These are phyloP conservation scores for Pythium dissimile DNA, from an alignment of 352 stramenopile species.

Conservation along the genomic window DNA sequence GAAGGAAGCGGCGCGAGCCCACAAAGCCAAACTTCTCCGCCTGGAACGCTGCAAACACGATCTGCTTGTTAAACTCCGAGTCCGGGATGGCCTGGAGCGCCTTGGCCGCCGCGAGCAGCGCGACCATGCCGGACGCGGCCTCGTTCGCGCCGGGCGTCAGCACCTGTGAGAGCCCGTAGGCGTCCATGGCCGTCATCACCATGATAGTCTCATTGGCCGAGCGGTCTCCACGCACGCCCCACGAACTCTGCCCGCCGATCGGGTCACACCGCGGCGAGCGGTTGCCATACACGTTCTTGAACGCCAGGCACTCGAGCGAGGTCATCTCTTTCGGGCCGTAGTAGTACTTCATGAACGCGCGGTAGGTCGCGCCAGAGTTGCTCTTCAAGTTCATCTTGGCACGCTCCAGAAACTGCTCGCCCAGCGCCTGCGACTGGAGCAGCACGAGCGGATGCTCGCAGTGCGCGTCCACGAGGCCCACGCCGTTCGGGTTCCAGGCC, in stretches of 20 bases:
- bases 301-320: constrained; percentile 65
- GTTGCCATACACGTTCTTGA: constrained; percentile 72
- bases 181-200: constrained; percentile 80
- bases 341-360: constrained; percentile 82
- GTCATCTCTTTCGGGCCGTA: constrained; percentile 74
- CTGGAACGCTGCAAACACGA: constrained; percentile 83
- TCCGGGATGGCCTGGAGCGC: constrained; percentile 66
- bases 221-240: constrained; percentile 54
- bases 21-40: constrained; percentile 82
- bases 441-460: constrained; percentile 70
- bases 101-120: constrained; percentile 66
- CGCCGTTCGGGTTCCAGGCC: constrained; percentile 63
- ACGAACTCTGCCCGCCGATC: constrained; percentile 76
- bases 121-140: constrained; percentile 65
- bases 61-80: constrained; percentile 57
- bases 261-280: constrained; percentile 67
- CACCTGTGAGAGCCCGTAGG: constrained; percentile 64
- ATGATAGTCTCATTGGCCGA: constrained; percentile 51
- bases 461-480: constrained; percentile 33
- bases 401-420: constrained; percentile 42
- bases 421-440: constrained; percentile 38
- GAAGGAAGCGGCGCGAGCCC: constrained; percentile 72
- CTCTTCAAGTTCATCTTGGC: constrained; percentile 55
- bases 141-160: constrained; percentile 71
- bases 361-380: constrained; percentile 51